Percentiles rank a stretch among this genome's conserved stretches.
phyloP scores from a whole-genome alignment of 2,329 filamentous ascomycete species.

The Cercospora berteroae region DNA sequence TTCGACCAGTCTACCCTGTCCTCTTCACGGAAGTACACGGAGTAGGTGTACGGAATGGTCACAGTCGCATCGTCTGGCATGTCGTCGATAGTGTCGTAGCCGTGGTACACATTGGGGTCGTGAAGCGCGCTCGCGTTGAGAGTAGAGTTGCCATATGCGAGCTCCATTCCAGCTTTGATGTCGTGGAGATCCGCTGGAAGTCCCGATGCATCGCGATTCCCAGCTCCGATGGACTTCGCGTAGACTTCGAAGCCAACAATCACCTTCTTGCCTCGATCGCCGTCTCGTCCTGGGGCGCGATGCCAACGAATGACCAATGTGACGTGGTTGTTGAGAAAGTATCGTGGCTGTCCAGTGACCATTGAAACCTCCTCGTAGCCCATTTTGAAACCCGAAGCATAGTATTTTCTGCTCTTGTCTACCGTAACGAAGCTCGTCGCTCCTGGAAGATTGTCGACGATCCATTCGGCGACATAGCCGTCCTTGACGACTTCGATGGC shows the following conservation, averaged over 20 bases:
- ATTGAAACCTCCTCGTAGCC: constrained; percentile 69
- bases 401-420: constrained; percentile 82
- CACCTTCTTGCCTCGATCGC: constrained; percentile 70
- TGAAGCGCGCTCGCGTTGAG: constrained; percentile 51
- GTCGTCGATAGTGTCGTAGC: constrained; percentile 53
- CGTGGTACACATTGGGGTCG: constrained; percentile 54
- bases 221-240: constrained; percentile 72
- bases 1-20: constrained; percentile 76
- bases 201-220: constrained; percentile 60
- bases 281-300: constrained; percentile 65
- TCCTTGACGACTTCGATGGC: constrained; percentile 71
- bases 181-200: constrained; percentile 67
- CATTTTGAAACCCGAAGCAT: constrained; percentile 84
- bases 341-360: constrained; percentile 59
- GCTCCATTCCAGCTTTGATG: constrained; percentile 63
- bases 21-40: constrained; percentile 85
- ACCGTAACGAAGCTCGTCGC: constrained; percentile 85
- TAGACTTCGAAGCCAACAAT: constrained; percentile 90
- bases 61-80: constrained; percentile 64
- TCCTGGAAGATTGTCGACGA: constrained; percentile 85
- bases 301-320: constrained; percentile 80
- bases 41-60: constrained; percentile 81
- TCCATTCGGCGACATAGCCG: constrained; percentile 88
- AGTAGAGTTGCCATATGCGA: constrained; percentile 64
- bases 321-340: constrained; percentile 84